Base-by-base conservation (phyloP, 768 basidiomycete species). In the Amyloporia xantha region DNA sequence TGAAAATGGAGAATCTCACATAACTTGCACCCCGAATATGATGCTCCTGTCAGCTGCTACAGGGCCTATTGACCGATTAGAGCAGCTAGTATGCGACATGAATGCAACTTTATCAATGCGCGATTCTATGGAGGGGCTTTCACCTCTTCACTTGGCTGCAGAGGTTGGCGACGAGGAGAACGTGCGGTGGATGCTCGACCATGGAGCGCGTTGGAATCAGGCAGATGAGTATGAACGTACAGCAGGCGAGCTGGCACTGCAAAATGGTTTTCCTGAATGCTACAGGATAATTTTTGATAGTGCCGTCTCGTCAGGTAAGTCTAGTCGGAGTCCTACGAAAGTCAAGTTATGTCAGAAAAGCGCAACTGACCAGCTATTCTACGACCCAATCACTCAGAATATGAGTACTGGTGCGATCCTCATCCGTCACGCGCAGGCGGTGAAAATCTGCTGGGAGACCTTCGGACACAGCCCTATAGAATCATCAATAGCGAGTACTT, bases 131-230 rank as follows among this genome's bases (percentile, higher is more conserved):
- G 13, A 13, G 10, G 38, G 38, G 11, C 35, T 21, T 38, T 42
- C 47, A 13, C 39, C 47, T 7, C 13, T 48, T 10, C 47, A 48
- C 25, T 21, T 44, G 12, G 47, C 47, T 21, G 47, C 47, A 5
- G 24, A 41, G 19, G 11, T 21, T 5, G 47, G 47, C 5, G 17
- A 12, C 15, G 38, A 41, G 23, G 17, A 24, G 20, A 40, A 41
- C 38, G 41, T 41, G 23, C 9, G 17, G 25, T 27, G 47, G 24
- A 13, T 40, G 20, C 25, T 48, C 23, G 47, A 38, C 10, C 20
- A 23, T 27, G 47, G 39, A 13, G 38, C 15, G 17, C 24, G 12
- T 15, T 38, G 21, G 17, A 41, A 48, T 25, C 38, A 15, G 13
- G 38, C 25, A 6, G 38, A 48, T 24, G 41, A 48, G 5, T 6